Conservation (phyloP, 2,329 filamentous ascomycete species). For the Xylariaceae sp. region DNA sequence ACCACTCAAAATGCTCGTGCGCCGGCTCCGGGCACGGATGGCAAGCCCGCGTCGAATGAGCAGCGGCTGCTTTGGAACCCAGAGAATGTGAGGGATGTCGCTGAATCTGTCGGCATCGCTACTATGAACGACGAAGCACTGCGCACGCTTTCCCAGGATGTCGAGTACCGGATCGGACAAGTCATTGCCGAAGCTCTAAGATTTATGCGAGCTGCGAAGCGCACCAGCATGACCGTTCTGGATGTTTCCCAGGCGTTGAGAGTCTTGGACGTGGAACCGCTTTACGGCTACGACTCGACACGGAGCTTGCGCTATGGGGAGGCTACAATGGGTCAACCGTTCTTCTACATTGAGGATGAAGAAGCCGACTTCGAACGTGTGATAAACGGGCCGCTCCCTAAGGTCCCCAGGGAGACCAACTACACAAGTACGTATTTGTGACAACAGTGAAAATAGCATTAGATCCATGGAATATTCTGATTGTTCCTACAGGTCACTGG, state of each 20-base stretch:
- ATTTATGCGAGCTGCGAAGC: conserved; percentile 87
- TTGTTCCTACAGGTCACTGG: conserved; percentile 69
- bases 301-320: conserved; percentile 87
- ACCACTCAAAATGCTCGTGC: conserved; percentile 21
- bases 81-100: conserved; percentile 92
- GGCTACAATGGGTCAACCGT: conserved; percentile 84
- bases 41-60: conserved; percentile 20
- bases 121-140: conserved; percentile 79
- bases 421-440: conserved; percentile 66
- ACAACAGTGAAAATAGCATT: not conserved
- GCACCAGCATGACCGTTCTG: conserved; percentile 81
- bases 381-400: conserved; percentile 92
- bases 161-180: conserved; percentile 91
- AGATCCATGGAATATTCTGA: conserved; percentile 6
- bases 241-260: conserved; percentile 83
- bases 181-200: conserved; percentile 91
- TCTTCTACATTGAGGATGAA: conserved; percentile 97
- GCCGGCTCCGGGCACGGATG: conserved; percentile 18
- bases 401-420: conserved; percentile 86
- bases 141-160: conserved; percentile 82
- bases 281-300: conserved; percentile 94
- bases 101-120: conserved; percentile 87
- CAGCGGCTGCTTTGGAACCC: conserved; percentile 74
- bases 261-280: conserved; percentile 84
- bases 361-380: conserved; percentile 98